Evolutionary conservation across 2,329 filamentous ascomycete genomes (phyloP), one percentile per base, ranked within the genome.

Genomic region (Tolypocladium endophyticum): DNA sequence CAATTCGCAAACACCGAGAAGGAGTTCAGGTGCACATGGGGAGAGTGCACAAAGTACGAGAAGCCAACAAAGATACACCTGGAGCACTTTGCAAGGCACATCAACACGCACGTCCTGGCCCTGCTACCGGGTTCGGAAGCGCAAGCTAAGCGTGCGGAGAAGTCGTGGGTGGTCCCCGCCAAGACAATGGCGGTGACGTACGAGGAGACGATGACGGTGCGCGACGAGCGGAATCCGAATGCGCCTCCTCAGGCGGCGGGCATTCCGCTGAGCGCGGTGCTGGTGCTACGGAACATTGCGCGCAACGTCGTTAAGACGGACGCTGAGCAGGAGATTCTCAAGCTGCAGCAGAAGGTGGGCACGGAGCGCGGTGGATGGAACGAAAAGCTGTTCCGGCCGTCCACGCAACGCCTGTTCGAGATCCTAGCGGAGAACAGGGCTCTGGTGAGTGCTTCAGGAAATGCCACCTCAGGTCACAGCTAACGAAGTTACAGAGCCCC

Each of bases 251-350:
- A 91, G 67, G 87, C 89, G 2, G 87, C 87, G 1, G 90, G 90
- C 6, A 86, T 93, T 41, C 88, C 90, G n/a, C 79, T 93, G 8
- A 89, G 87, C 59, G 87, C 88, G 2, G 86, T 88, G 18, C 78
- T 93, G 35, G 88, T 94, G 41, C 79, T 94, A 54, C 83, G 90
- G 36, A 94, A 94, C 69, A 84, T 94, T 62, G 89, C 89, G 16
- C 81, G 80, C 64, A 89, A 87, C 66, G 76, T 85, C 23, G 74
- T 80, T 66, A 86, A 86, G 76, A 86, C 82, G 11, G 80, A 83
- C 57, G 77, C 79, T 0, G 79, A 86, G 67, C 81, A 84, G 64
- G 76, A 77, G 66, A 71, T 83, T 3, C 66, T 79, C 55, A 81
- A 82, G 68, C 64, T 72, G 57, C 79, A 82, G 63, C 72, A 75